Percentiles rank a stretch among this genome's conserved stretches.
Conservation (phyloP, 2,329 filamentous ascomycete species). For the Acephala macrosclerotiorum region DNA sequence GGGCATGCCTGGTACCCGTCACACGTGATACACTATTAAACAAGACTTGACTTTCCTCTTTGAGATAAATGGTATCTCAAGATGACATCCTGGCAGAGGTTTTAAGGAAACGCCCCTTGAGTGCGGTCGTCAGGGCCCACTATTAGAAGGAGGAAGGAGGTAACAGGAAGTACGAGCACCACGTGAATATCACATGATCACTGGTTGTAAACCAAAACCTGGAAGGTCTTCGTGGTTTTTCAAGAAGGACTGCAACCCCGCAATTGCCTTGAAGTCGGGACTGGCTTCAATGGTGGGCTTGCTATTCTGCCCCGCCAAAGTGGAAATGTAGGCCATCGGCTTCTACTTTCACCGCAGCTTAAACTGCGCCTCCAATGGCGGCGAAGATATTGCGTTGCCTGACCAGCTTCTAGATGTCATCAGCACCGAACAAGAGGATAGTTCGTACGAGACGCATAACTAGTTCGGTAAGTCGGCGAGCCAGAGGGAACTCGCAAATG, state of each 20-base stretch:
- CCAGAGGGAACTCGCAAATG: neutral
- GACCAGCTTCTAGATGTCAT: conserved; percentile 16
- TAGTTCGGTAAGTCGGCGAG: neutral
- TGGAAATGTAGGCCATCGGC: neutral
- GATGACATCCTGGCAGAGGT: too few species aligned
- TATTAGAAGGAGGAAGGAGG: too few species aligned
- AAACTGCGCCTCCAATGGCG: conserved; percentile 20
- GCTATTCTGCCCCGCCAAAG: neutral
- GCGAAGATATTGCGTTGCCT: conserved; percentile 23
- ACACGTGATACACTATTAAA: too few species aligned
- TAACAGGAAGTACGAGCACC: too few species aligned
- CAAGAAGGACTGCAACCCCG: neutral
- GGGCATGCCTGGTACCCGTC: too few species aligned
- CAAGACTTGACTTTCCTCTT: too few species aligned
- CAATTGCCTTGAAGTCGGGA: conserved; percentile 1
- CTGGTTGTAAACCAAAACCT: too few species aligned
- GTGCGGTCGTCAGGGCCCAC: too few species aligned
- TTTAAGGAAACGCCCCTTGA: too few species aligned
- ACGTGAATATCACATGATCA: too few species aligned
- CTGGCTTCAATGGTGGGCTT: conserved; percentile 12
- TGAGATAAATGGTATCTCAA: too few species aligned
- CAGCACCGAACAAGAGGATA: conserved; percentile 2
- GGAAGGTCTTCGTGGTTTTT: too few species aligned
- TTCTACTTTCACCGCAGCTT: conserved; percentile 7
- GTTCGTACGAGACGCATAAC: conserved; percentile 12